These are phyloP conservation scores for Lotmaria passim DNA, from an alignment of 208 protist species.

Conservation along the genomic window DNA sequence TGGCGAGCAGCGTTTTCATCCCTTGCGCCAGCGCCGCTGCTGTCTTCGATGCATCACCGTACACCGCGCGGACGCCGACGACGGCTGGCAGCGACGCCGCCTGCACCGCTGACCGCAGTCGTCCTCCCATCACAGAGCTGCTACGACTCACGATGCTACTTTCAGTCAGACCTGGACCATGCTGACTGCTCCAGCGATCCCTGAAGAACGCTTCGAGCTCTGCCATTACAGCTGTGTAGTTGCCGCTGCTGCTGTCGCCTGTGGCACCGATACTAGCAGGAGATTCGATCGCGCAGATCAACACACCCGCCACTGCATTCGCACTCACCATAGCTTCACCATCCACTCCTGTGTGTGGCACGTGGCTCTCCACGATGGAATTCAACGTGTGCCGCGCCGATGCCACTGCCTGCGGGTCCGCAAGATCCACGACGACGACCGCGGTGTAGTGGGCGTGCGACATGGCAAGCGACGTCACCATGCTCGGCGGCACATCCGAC, in stretches of 20 bases:
- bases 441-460: conserved; percentile 36
- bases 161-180: neutral
- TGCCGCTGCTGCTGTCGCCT: neutral
- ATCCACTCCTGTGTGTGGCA: neutral
- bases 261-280: neutral
- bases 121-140: neutral
- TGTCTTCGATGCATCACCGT: conserved; percentile 19
- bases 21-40: conserved; percentile 11
- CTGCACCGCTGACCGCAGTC: neutral
- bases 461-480: conserved; percentile 12
- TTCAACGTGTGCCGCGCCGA: neutral
- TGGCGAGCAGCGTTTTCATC: conserved; percentile 24
- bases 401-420: neutral
- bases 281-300: conserved; percentile 16
- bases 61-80: conserved; percentile 5
- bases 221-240: neutral
- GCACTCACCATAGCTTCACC: neutral
- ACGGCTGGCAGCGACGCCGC: neutral
- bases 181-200: conserved; percentile 11
- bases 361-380: conserved; percentile 24
- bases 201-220: conserved; percentile 20
- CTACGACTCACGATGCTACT: neutral
- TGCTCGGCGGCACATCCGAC: conserved; percentile 5
- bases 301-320: conserved; percentile 23
- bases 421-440: conserved; percentile 16